A percentile compares a stretch with the other conserved stretches of the same genome.
phyloP scores from a whole-genome alignment of 139 green algal genomes.

The Closterium sp. region DNA sequence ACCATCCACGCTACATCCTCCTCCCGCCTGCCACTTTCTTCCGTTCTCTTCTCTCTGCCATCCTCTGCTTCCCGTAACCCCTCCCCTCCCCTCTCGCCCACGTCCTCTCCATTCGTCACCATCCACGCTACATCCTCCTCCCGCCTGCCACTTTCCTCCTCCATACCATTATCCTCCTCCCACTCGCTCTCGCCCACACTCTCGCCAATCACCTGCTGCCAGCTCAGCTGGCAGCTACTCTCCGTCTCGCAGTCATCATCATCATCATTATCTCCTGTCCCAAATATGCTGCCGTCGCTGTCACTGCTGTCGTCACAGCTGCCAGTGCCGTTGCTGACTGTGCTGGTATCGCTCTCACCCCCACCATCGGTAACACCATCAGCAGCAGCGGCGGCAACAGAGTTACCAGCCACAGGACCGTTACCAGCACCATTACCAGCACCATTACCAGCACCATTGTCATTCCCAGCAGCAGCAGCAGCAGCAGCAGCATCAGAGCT shows the following conservation, averaged over 20 bases:
- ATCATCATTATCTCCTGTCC: not conserved
- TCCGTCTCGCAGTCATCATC: not conserved
- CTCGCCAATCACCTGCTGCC: conserved; percentile 1
- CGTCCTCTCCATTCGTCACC: too few species aligned
- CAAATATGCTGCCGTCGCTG: not conserved
- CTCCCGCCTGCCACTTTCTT: too few species aligned
- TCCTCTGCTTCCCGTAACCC: too few species aligned
- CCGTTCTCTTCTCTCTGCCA: too few species aligned
- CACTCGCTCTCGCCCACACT: not conserved
- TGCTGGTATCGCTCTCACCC: not conserved
- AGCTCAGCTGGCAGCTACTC: not conserved
- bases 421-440: conserved; percentile 1
- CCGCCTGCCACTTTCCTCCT: not conserved
- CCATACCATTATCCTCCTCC: not conserved
- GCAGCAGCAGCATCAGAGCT: not conserved
- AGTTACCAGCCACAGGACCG: not conserved
- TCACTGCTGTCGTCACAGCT: not conserved
- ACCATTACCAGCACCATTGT: not conserved
- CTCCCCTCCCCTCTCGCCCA: too few species aligned
- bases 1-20: not conserved
- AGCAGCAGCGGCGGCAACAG: not conserved
- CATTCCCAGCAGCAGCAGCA: not conserved
- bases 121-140: too few species aligned
- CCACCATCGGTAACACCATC: not conserved
- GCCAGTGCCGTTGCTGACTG: not conserved